A percentile compares a stretch with the other conserved stretches of the same genome.
These are phyloP conservation scores for Pulveroboletus sp. DNA, from an alignment of 768 basidiomycete genomes.

Conservation along the genomic window DNA sequence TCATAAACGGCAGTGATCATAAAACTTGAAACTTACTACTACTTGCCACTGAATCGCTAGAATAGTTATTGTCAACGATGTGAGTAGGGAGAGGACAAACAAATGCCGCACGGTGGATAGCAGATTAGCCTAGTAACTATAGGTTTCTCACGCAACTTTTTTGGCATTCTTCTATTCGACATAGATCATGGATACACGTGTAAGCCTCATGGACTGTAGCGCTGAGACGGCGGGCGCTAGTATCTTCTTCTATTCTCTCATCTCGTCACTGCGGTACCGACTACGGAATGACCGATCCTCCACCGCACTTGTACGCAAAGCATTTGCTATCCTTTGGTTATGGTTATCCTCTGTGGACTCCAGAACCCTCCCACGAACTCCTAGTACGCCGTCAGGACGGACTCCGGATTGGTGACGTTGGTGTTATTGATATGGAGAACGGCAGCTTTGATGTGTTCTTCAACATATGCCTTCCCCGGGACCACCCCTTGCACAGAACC, in stretches of 20 bases:
- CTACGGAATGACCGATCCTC: slow-evolving; percentile 2
- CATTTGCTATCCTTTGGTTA: slow-evolving; percentile 8
- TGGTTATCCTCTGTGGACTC: slow-evolving; percentile 35
- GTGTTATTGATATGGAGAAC: slow-evolving; percentile 26
- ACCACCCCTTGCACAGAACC: slow-evolving; percentile 20
- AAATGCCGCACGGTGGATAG: too few relatives aligned
- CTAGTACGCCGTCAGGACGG: slow-evolving; percentile 13
- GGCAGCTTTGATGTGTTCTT: slow-evolving; percentile 37
- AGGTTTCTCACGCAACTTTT: not conserved
- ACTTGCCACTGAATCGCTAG: too few relatives aligned
- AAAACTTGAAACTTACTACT: too few relatives aligned
- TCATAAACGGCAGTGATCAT: too few relatives aligned
- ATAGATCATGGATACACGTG: not conserved
- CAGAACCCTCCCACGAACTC: slow-evolving; percentile 10
- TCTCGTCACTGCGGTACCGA: not conserved
- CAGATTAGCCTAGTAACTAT: too few relatives aligned
- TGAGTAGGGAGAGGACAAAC: too few relatives aligned
- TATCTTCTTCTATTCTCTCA: not conserved
- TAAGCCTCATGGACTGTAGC: not conserved
- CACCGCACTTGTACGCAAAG: slow-evolving; percentile 14
- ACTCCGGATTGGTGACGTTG: slow-evolving; percentile 35
- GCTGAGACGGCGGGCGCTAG: not conserved
- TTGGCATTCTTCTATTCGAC: too few relatives aligned
- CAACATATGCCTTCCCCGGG: slow-evolving; percentile 33
- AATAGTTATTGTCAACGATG: too few relatives aligned